Evolutionary conservation across 2,329 filamentous ascomycete species (phyloP).

Genomic region (Cladosporium sp.): DNA sequence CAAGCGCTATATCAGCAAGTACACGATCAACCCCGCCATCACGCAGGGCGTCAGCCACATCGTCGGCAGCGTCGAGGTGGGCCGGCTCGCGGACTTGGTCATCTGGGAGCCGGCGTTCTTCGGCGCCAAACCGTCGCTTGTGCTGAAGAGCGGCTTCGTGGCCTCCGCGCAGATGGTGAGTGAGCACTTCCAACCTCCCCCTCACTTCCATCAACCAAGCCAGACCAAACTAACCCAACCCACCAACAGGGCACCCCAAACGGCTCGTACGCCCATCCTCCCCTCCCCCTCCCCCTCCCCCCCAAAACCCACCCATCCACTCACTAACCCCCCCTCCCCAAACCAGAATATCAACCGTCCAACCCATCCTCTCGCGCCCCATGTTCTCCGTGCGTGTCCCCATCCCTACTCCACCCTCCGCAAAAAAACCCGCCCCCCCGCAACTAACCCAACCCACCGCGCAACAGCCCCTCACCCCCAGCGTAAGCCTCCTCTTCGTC

Average conservation of each 20-base stretch:
- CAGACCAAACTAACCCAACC: no score
- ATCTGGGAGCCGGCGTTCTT: slow-evolving; percentile 81
- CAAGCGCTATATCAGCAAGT: slow-evolving; percentile 87
- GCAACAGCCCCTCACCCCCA: slow-evolving; percentile 74
- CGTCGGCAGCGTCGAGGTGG: slow-evolving; percentile 76
- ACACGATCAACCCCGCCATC: slow-evolving; percentile 85
- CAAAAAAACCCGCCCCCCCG: slow-evolving; percentile 44
- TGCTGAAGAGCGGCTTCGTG: slow-evolving; percentile 81
- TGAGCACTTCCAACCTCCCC: slow-evolving; percentile 29
- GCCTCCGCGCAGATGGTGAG: slow-evolving; percentile 67
- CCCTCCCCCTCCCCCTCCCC: not conserved
- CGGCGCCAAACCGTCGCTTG: slow-evolving; percentile 70
- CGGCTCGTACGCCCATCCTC: not conserved
- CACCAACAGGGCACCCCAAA: not conserved
- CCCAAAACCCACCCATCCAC: no score
- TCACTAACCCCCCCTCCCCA: not conserved
- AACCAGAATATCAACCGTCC: slow-evolving; percentile 67
- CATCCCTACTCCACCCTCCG: not conserved
- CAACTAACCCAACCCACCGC: slow-evolving; percentile 59
- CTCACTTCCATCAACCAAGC: no score
- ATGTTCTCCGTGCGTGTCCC: slow-evolving; percentile 54
- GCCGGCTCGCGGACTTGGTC: slow-evolving; percentile 80
- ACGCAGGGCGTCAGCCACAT: slow-evolving; percentile 81
- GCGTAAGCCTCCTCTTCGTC: slow-evolving; percentile 44
- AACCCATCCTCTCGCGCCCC: slow-evolving; percentile 66